Evolutionary conservation across 495 filamentous ascomycete species (phyloP), one percentile per base, ranked within the genome.

Genomic region (Penicillium cosmopolitanum): DNA sequence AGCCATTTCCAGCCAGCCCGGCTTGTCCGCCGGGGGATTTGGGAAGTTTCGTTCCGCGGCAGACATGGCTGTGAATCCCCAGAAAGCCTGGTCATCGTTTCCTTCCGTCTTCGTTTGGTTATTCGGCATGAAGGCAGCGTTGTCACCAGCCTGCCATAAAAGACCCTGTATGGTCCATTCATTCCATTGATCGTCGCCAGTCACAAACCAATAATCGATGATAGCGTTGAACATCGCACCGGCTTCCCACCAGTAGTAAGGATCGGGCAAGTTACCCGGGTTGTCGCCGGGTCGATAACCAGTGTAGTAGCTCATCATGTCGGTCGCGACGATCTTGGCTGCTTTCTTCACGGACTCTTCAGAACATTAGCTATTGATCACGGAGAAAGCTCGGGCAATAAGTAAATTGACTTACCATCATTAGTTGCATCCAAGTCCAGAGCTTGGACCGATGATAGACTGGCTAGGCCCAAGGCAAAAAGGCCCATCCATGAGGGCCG

Each of bases 61-160:
- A 7, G 86, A 81, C 85, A 96, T 90, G 35, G 86, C 89, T 4
- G 90, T 81, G 71, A 96, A 87, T 33, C 80, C 92, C 92, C 92
- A 96, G 67, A 96, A 96, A 0, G 82, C 87, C 66, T 95, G 92
- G 67, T 96, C 91, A 63, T 96, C 91, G 70, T 96, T 96, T 51
- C 92, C 90, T 52, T 83, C 73, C 0, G 88, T 87, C 57, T 85
- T 82, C 23, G 88, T 89, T 65, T 96, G 91, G 70, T 97, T 96
- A 11, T 75, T 72, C 0, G 93, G 90, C 89, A 93, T 91, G 68
- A 86, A 95, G 56, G 92, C 82, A 10, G 76, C 70, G 42, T 87
- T 79, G 12, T 82, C 79, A 12, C 89, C 88, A 15, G 81, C 83
- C 70, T 97, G 93, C 70, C 84, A 88, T 2, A 88, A 64, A 53